These are phyloP conservation scores for Lavandula angustifolia DNA, from an alignment of 257 asterid species.

Conservation along the genomic window DNA sequence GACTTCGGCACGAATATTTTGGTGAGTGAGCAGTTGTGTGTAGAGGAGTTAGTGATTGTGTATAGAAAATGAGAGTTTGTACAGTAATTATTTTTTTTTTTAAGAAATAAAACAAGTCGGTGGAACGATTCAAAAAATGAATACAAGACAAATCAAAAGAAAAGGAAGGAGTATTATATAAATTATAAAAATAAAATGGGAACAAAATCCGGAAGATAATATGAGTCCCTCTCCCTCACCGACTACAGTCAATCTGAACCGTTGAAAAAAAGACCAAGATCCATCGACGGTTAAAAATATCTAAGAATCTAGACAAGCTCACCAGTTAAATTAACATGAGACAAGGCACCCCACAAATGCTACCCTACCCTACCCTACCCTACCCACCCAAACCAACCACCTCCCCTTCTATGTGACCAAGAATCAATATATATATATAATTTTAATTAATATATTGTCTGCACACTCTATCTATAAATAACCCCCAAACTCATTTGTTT, in stretches of 20 bases:
- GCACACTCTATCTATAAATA: conserved; percentile 35
- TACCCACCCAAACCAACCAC: background rate
- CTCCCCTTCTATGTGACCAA: conserved; percentile 8
- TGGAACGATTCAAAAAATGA: too few relatives aligned
- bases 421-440: background rate
- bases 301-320: background rate
- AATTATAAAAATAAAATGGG: too few relatives aligned
- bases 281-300: conserved; percentile 32
- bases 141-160: too few relatives aligned
- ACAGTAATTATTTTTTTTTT: too few relatives aligned
- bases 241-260: conserved; percentile 32
- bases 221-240: conserved; percentile 33
- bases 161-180: too few relatives aligned
- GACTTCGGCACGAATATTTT: too few relatives aligned
- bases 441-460: background rate
- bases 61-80: too few relatives aligned
- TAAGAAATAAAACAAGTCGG: too few relatives aligned
- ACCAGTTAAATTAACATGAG: conserved; percentile 13
- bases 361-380: conserved; percentile 3
- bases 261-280: background rate
- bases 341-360: background rate
- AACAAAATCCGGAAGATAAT: conserved; percentile 9
- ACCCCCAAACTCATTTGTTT: conserved; percentile 17
- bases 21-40: too few relatives aligned
- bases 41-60: too few relatives aligned